Evolutionary conservation across 1,284 basidiomycete species (phyloP), one percentile per base, ranked within the genome.

Genomic region (Afroboletus lepidellus): DNA sequence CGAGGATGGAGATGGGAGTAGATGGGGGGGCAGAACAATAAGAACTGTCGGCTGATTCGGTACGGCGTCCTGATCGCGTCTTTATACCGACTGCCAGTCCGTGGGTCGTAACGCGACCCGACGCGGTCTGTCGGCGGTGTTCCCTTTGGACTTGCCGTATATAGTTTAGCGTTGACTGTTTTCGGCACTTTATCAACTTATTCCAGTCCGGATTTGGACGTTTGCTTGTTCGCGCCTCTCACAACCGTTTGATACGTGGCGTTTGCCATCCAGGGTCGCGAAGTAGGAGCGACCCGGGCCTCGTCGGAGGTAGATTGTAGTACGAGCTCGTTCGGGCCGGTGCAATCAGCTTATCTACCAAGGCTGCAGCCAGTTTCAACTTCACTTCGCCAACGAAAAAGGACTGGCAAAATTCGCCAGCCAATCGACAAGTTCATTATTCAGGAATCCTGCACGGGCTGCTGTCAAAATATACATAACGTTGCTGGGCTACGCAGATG

Each of bases 11-110:
- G 32, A 33, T 36, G 45, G 7, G 37, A 20, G 48, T 46, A 27
- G 50, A 39, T 52, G 48, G 45, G 20, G 53, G 33, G 46, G 47
- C 50, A 54, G 56, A 71, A 71, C 65, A 70, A 70, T 67, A 69
- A 69, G 65, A 61, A 50, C 34, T 30, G 54, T 53, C 54, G 55
- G 25, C 41, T 61, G 61, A 62, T 39, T 63, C 61, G 59, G 48
- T 7, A 13, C 12, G 20, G 15, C n/a, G 8, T n/a, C 11, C 27
- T 6, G 12, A 47, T n/a, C 23, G 34, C 15, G 37, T 50, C 59
- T 70, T 69, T 67, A 67, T 66, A 69, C 42, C 13, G 32, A 33
- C 32, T 20, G 34, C 30, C 27, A 23, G 41, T 25, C 29, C 29
- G 29, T 30, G 15, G 3, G n/a, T n/a, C n/a, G n/a, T n/a, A n/a